Evolutionary conservation across 164 flowering plant genomes (phyloP), one percentile per base, ranked within the genome.

Genomic region (Platanus orientalis): DNA sequence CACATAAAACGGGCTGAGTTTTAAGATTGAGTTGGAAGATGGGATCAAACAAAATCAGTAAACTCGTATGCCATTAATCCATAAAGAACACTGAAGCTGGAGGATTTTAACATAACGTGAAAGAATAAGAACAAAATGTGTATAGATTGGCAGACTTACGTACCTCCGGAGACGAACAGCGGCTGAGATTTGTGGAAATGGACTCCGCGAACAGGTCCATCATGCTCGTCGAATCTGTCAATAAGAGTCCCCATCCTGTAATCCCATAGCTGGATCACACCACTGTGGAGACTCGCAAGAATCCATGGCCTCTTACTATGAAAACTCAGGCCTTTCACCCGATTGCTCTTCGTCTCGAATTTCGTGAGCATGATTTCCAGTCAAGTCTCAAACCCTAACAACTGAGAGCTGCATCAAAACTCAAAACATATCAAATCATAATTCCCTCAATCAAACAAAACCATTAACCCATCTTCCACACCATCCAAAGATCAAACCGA

Each of bases 221-320:
- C 96, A 50, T 92, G 97, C 75, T 92, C 97, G 23, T 92, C 97
- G 51, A 92, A 92, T 17, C 88, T 74, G 60, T 92, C 97, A 51
- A 92, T 87, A 25, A 92, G 78, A 47, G 96, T 92, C 21, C 97
- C 97, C 94, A 92, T 89, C 11, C 97, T 78, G 61, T 92, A 89
- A 75, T 92, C 97, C 97, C 97, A 92, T 28, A 92, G 85, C 86
- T 92, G 97, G 79, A 92, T 83, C 76, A 87, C 97, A n/a, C 97
- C 97, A 58, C 96, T 89, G 81, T 92, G 96, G 30, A 92, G 85
- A 79, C 94, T 87, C 28, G 96, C 97, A 12, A 92, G 77, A 79
- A 92, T 89, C 97, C 97, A 92, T 60, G 97, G 97, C 65, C 97
- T 74, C 84, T 92, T 89, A 64, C 75, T 76, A 71, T 92, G 97